phyloP scores from a whole-genome alignment of 176 grass and related monocot species.

The Avena insularis region DNA sequence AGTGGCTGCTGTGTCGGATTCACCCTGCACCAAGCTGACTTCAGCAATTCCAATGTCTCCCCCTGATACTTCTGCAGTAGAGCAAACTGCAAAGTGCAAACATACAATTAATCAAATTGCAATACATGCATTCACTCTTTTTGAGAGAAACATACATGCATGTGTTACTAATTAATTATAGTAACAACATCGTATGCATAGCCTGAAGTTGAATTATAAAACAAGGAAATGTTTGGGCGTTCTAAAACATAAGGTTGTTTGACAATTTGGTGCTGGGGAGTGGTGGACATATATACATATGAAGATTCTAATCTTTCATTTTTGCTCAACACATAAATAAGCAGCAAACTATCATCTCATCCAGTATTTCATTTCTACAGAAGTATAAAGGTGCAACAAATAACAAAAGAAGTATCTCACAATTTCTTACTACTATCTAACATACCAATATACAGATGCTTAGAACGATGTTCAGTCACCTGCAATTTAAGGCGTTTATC shows the following conservation, averaged over 20 bases:
- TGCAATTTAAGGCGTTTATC: neutral
- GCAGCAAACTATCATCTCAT: neutral
- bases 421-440: constrained; percentile 8
- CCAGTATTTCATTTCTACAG: constrained; percentile 9
- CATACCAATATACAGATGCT: neutral
- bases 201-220: neutral
- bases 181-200: constrained; percentile 13
- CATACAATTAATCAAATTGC: constrained; percentile 1
- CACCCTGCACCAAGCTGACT: constrained; percentile 50
- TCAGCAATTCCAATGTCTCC: constrained; percentile 48
- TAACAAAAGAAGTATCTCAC: neutral
- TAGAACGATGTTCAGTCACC: neutral
- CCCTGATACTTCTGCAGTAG: constrained; percentile 35
- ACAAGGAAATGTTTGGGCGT: neutral
- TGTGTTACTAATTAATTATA: constrained; percentile 5
- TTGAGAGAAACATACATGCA: neutral
- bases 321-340: neutral
- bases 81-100: constrained; percentile 54
- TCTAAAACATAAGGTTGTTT: constrained; percentile 8
- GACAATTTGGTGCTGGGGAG: neutral
- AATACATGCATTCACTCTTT: constrained; percentile 2
- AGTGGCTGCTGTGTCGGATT: constrained; percentile 38
- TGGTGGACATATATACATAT: neutral
- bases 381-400: neutral
- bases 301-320: neutral